Base-by-base conservation (phyloP, 768 basidiomycete genomes). In the Auricularia cornea region DNA sequence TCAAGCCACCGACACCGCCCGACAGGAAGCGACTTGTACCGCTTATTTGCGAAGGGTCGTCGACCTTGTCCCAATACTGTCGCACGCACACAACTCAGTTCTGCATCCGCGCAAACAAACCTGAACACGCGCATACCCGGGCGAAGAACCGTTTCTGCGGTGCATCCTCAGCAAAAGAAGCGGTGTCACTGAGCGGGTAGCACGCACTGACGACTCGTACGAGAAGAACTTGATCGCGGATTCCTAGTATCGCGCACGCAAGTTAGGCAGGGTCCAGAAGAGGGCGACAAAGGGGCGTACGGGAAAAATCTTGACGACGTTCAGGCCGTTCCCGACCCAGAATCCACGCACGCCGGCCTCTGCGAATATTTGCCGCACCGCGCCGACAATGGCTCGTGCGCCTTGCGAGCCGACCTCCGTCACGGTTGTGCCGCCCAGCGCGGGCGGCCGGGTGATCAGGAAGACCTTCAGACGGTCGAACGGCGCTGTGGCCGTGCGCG, bases 221-320 rank as follows among this genome's bases (percentile, higher is more conserved):
- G 91, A 75, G 68, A 95, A 87, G 79, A 99, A 98, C 76, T 98
- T 98, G 82, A 98, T 97, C 30, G 97, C 97, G 57, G 94, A 98
- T 79, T 98, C 96, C 74, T 69, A 28, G 8, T n/a, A 52, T n/a
- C n/a, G n/a, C n/a, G n/a, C n/a, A n/a, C n/a, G n/a, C n/a, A n/a
- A n/a, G n/a, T n/a, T 32, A 35, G 14, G 60, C n/a, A 63, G 8
- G 51, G 51, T 59, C 38, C 57, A 59, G 23, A 59, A 52, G 31
- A 40, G 20, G 31, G n/a, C 14, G 35, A 59, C 56, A 38, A 16
- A 20, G 6, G 8, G 28, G 69, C 74, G 44, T 62, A 78, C 78
- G 3, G 95, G 95, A 66, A 98, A 90, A 66, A 98, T 97, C 79
- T 98, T 98, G 60, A 86, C 83, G 30, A 98, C 90, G 59, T 95